Evolutionary conservation across 148 eudicot species (phyloP).

Genomic region (Salicornia ramosissima): DNA sequence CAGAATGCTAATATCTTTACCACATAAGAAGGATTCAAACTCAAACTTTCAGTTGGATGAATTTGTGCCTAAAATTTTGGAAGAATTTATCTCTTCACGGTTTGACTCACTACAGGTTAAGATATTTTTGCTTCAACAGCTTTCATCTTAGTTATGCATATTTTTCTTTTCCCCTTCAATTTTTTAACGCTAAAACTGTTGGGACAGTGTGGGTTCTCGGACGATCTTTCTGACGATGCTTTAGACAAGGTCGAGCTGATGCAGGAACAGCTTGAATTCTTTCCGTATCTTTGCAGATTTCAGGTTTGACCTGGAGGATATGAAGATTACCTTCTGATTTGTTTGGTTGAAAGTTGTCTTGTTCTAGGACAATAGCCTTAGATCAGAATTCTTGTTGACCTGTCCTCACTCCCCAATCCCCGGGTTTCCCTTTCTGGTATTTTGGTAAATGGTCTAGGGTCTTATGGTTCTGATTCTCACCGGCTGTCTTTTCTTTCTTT

Average conservation of each 20-base stretch:
- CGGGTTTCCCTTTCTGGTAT: not conserved
- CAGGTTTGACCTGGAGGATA: constrained; percentile 44
- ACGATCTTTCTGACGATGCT: constrained; percentile 79
- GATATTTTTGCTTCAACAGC: not conserved
- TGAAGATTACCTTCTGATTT: not conserved
- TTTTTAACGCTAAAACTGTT: constrained; percentile 4
- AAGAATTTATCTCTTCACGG: constrained; percentile 84
- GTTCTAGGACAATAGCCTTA: not conserved
- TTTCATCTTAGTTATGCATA: constrained; percentile 2
- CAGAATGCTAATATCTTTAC: constrained; percentile 74
- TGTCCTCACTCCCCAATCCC: too few species aligned
- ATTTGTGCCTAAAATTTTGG: constrained; percentile 80
- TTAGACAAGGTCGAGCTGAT: constrained; percentile 84
- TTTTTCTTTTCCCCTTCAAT: constrained; percentile 11
- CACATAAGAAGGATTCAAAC: constrained; percentile 64
- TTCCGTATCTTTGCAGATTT: constrained; percentile 75
- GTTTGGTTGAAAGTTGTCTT: constrained; percentile 10
- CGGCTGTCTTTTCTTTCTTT: not conserved
- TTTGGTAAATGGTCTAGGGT: not conserved
- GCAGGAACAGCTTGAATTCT: constrained; percentile 88
- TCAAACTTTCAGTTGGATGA: constrained; percentile 55
- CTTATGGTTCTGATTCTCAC: not conserved
- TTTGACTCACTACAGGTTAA: constrained; percentile 73
- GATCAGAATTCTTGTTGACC: too few species aligned
- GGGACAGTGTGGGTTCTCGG: constrained; percentile 55